Evolutionary conservation across 169 alveolate species (phyloP), one percentile per base, ranked within the genome.

Genomic region (Babesia ovis): DNA sequence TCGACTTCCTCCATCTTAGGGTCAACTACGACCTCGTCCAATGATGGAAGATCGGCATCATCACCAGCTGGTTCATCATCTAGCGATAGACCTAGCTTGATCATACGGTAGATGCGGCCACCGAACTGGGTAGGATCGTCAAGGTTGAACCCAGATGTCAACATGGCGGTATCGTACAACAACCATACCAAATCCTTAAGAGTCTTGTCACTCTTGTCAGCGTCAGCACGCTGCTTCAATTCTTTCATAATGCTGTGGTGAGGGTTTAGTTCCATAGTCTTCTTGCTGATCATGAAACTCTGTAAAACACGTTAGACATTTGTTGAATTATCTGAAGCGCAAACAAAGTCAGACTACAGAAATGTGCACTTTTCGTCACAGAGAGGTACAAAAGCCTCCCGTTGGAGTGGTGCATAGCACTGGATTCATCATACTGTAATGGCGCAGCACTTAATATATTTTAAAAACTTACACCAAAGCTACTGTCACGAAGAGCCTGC

Each of bases 261-360:
- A 35, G 99, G 99, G 93, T 98, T 98, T 76, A 98, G 93, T 90
- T 98, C 99, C 99, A 98, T 97, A 79, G 99, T 98, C 95, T 97
- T 97, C 96, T 96, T 97, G 57, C 98, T 93, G 67, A 95, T 90
- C 99, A 96, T 96, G 75, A 92, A 95, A 37, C 90, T 72, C 89
- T 74, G 77, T 12, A 34, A 32, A 48, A 22, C n/a, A n/a, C n/a
- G n/a, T 22, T 11, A 39, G 8, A 39, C 14, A 39, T 9, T 14
- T 14, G 74, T 43, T 64, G 29, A 29, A 0, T 20, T n/a, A 39
- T 39, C 14, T 9, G 46, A 39, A 9, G 46, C 8, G 46, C 46
- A 14, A 8, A 39, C 41, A 27, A 39, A 68, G 25, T 55, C 66
- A 54, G 79, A 54, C 41, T 29, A n/a, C 34, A 35, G 46, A 14